phyloP scores from a whole-genome alignment of 2,329 filamentous ascomycete genomes.

The Graphiopsis chlorocephala region DNA sequence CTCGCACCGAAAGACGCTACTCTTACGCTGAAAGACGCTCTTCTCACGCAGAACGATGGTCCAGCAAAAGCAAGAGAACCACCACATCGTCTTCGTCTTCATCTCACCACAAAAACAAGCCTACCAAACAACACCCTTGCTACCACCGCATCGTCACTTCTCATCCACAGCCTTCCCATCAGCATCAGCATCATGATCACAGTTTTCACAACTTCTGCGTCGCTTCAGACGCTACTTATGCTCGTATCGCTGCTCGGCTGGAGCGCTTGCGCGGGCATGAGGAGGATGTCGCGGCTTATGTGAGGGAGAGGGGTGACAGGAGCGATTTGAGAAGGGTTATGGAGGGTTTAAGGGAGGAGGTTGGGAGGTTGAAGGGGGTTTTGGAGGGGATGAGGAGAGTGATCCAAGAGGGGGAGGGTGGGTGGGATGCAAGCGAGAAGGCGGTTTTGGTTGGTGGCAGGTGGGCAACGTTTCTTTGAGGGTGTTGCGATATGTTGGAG shows the following conservation, averaged over 20 bases:
- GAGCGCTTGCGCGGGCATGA: background rate
- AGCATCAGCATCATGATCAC: background rate
- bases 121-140: background rate
- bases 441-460: background rate
- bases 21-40: background rate
- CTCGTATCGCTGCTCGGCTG: background rate
- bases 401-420: slow-evolving; percentile 63
- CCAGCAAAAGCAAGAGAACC: background rate
- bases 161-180: background rate
- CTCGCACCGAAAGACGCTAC: background rate
- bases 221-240: background rate
- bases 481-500: background rate
- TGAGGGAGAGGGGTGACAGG: slow-evolving; percentile 67
- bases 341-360: slow-evolving; percentile 52
- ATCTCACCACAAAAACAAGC: background rate
- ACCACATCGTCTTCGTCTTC: background rate
- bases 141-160: background rate
- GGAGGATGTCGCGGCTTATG: slow-evolving; percentile 25
- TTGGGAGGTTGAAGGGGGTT: slow-evolving; percentile 58
- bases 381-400: slow-evolving; percentile 74
- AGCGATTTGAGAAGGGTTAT: slow-evolving; percentile 43
- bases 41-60: too few relatives aligned
- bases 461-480: background rate
- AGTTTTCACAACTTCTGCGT: background rate
- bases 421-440: slow-evolving; percentile 37